Conservation (phyloP, 129 eudicot species). For the Deinandra increscens region DNA sequence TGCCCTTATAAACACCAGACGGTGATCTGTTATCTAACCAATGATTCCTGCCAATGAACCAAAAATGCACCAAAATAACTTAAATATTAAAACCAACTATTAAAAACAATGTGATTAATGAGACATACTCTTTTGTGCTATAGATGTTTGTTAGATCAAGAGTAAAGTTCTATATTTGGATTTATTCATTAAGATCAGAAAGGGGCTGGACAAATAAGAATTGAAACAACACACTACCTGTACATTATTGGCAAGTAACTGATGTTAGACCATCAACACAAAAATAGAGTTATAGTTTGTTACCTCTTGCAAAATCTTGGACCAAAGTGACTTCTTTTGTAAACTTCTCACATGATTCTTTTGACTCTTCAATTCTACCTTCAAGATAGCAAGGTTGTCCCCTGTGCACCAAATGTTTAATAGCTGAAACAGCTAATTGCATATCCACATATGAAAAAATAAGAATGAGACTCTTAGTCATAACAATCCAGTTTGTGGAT, state of each 20-base stretch:
- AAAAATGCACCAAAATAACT: not conserved
- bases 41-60: slow-evolving; percentile 36
- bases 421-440: slow-evolving; percentile 7
- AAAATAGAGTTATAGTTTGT: slow-evolving; percentile 5
- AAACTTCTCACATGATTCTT: slow-evolving; percentile 82
- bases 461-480: no score
- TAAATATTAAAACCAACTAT: not conserved
- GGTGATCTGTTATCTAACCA: slow-evolving; percentile 67
- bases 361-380: slow-evolving; percentile 90
- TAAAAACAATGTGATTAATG: not conserved
- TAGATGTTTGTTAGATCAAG: slow-evolving; percentile 61
- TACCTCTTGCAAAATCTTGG: slow-evolving; percentile 94
- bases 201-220: no score
- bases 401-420: slow-evolving; percentile 41
- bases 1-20: slow-evolving; percentile 61
- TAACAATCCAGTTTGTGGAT: no score
- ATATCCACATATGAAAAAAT: not conserved
- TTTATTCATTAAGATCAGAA: no score
- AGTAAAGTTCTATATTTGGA: no score
- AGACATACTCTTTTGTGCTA: slow-evolving; percentile 41
- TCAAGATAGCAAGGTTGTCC: slow-evolving; percentile 72
- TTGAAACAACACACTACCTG: not conserved
- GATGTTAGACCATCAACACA: slow-evolving; percentile 2
- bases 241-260: slow-evolving; percentile 10
- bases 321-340: slow-evolving; percentile 91